Percentiles rank a stretch among this genome's conserved stretches.
phyloP scores from a whole-genome alignment of 2,329 filamentous ascomycete genomes.

The Sclerotinia borealis region DNA sequence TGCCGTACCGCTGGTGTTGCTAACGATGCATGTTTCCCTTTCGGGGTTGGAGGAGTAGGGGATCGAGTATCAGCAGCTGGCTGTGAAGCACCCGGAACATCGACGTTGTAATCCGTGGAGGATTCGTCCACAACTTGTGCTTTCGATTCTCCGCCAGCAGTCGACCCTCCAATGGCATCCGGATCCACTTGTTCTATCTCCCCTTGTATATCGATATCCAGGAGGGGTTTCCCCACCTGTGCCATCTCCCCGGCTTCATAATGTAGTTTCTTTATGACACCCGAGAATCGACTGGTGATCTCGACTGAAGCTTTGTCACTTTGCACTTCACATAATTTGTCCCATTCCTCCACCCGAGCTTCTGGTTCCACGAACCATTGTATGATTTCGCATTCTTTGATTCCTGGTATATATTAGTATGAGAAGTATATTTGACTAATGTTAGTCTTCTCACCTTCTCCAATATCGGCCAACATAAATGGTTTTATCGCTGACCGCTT shows the following conservation, averaged over 20 bases:
- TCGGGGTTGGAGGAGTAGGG: background rate
- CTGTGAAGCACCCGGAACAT: background rate
- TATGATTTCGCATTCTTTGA: conserved; percentile 97
- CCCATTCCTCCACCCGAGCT: conserved; percentile 94
- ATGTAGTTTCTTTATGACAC: conserved; percentile 91
- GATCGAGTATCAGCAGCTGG: background rate
- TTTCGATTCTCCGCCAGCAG: conserved; percentile 19
- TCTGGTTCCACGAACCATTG: conserved; percentile 99
- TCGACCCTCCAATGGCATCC: conserved; percentile 35
- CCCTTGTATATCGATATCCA: conserved; percentile 89
- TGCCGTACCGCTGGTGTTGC: conserved; percentile 92
- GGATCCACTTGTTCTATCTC: conserved; percentile 60
- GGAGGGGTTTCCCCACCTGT: conserved; percentile 86
- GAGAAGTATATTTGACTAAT: background rate
- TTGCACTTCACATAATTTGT: conserved; percentile 94
- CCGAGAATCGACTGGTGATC: conserved; percentile 93
- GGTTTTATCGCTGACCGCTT: conserved; percentile 57
- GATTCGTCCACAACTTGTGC: background rate
- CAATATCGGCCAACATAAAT: conserved; percentile 78
- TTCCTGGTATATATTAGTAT: conserved; percentile 52
- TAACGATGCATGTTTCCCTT: conserved; percentile 63
- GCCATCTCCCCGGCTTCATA: conserved; percentile 97
- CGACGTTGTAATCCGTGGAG: background rate
- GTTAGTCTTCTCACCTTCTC: conserved; percentile 55
- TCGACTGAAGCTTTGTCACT: conserved; percentile 89